A percentile compares a stretch with the other conserved stretches of the same genome.
Conservation (phyloP, 305 asterid species). For the Fraxinus sp. region DNA sequence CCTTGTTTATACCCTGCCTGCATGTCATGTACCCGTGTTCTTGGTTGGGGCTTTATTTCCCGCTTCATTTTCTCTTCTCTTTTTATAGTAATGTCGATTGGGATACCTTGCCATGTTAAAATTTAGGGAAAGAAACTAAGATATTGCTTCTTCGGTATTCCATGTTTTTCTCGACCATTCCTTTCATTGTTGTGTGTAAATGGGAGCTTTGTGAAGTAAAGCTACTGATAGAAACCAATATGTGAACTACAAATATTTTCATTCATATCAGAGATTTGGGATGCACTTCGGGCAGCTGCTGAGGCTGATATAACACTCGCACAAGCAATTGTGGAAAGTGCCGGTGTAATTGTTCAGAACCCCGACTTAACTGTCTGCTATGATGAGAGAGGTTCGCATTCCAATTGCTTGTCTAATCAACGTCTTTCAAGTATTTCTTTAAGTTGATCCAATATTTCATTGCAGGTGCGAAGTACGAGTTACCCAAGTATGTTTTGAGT, state of each 20-base stretch:
- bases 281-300: slow-evolving; percentile 92
- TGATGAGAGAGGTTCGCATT: slow-evolving; percentile 71
- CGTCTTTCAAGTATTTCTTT: background rate
- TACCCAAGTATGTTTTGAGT: slow-evolving; percentile 85
- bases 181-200: background rate
- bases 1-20: background rate
- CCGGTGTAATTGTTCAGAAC: slow-evolving; percentile 73
- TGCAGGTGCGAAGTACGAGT: slow-evolving; percentile 91
- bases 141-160: background rate
- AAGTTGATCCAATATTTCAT: slow-evolving; percentile 6
- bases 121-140: background rate
- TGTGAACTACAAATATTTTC: background rate
- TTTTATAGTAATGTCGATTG: background rate
- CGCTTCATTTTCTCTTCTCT: background rate
- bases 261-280: slow-evolving; percentile 77
- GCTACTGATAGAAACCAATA: background rate
- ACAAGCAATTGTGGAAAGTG: slow-evolving; percentile 82
- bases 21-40: background rate
- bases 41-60: background rate
- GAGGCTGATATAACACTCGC: slow-evolving; percentile 75
- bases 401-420: background rate
- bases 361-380: slow-evolving; percentile 81
- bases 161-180: background rate
- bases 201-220: background rate
- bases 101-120: background rate